These are phyloP conservation scores for Hypoxylon sp. DNA, from an alignment of 2,329 filamentous ascomycete genomes.

Conservation along the genomic window DNA sequence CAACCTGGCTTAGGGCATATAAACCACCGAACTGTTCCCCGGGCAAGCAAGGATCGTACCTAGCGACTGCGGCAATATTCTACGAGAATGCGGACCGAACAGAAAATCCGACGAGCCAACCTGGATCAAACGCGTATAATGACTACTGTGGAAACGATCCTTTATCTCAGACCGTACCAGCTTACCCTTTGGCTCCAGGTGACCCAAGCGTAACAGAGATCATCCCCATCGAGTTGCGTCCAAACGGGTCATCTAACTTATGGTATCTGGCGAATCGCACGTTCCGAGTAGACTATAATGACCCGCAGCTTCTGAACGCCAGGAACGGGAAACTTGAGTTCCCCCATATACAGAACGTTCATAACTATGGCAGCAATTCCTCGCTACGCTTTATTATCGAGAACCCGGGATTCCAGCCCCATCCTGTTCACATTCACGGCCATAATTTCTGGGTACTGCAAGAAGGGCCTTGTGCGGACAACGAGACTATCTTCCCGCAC, in stretches of 20 bases:
- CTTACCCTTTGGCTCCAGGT: constrained; percentile 26
- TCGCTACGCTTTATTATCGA: constrained; percentile 52
- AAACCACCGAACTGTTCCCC: constrained; percentile 43
- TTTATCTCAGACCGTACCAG: constrained; percentile 30
- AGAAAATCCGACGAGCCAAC: constrained; percentile 20
- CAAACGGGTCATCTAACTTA: constrained; percentile 39
- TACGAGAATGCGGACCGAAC: constrained; percentile 37
- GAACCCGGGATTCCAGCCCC: constrained; percentile 50
- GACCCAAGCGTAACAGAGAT: constrained; percentile 35
- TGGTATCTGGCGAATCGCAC: constrained; percentile 43
- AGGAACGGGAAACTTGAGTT: constrained; percentile 32
- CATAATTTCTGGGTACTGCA: constrained; percentile 63
- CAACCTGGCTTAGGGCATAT: constrained; percentile 42
- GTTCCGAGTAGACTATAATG: constrained; percentile 43
- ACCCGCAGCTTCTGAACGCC: constrained; percentile 43
- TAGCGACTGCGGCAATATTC: constrained; percentile 41
- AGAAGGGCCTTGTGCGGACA: constrained; percentile 43
- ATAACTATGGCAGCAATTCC: constrained; percentile 42
- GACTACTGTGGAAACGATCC: constrained; percentile 44
- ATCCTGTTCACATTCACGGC: constrained; percentile 65
- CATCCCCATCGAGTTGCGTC: constrained; percentile 37
- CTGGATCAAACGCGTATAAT: constrained; percentile 32
- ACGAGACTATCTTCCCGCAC: constrained; percentile 32
- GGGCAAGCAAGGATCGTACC: constrained; percentile 25
- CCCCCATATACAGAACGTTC: constrained; percentile 36